Evolutionary conservation across 192 early-diverging fungal species (phyloP).

Genomic region (Entomortierella chlamydospora): DNA sequence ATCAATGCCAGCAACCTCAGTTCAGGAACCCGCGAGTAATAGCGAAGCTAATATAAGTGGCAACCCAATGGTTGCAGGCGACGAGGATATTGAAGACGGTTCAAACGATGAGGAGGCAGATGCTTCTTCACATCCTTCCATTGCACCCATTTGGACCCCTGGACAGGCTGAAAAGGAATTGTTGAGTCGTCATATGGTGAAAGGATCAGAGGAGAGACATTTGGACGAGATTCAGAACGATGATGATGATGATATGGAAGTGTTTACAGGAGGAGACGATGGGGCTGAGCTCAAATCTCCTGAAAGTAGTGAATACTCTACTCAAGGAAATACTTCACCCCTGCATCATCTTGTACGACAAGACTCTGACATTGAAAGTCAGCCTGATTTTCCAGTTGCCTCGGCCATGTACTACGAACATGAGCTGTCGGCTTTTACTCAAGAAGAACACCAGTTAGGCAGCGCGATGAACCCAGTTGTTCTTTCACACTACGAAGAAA

Average conservation of each 20-base stretch:
- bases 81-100: conserved; percentile 61
- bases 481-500: conserved; percentile 59
- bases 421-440: conserved; percentile 23
- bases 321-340: neutral
- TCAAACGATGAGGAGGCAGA: conserved; percentile 29
- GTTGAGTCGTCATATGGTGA: conserved; percentile 16
- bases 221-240: conserved; percentile 18
- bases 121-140: neutral
- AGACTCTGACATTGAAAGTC: conserved; percentile 53
- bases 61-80: conserved; percentile 65
- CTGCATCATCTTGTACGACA: conserved; percentile 16
- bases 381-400: conserved; percentile 31
- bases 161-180: conserved; percentile 16
- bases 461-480: conserved; percentile 2
- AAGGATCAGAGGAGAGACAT: conserved; percentile 7
- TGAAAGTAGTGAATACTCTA: conserved; percentile 16
- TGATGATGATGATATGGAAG: neutral
- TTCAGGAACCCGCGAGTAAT: neutral
- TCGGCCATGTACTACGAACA: conserved; percentile 42
- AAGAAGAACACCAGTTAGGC: conserved; percentile 29
- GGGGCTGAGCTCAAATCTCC: conserved; percentile 2
- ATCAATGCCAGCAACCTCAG: neutral
- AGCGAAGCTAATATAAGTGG: conserved; percentile 13
- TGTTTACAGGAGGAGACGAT: neutral
- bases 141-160: conserved; percentile 9